A percentile compares a stretch with the other conserved stretches of the same genome.
Evolutionary conservation across 345 rosid genomes (phyloP).

Genomic region (Anastatica hierochuntica): DNA sequence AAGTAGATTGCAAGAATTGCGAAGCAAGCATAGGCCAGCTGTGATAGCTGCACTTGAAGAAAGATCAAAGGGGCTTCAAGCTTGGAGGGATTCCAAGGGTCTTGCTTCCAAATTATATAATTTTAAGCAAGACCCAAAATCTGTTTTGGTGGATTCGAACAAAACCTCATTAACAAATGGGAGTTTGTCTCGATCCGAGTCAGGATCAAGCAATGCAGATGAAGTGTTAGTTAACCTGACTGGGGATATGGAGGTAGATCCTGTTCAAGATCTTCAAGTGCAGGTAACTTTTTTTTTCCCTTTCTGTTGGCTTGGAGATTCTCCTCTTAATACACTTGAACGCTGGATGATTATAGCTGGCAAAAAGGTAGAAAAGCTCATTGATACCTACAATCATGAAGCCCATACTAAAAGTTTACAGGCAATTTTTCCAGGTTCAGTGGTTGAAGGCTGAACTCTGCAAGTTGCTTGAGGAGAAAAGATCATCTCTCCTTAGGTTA

Average conservation of each 20-base stretch:
- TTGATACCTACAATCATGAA: constrained; percentile 9
- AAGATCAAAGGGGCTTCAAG: constrained; percentile 90
- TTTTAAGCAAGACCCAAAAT: constrained; percentile 73
- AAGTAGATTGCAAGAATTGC: constrained; percentile 60
- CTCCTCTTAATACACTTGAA: constrained; percentile 2
- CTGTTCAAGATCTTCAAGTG: constrained; percentile 76
- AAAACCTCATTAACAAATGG: constrained; percentile 43
- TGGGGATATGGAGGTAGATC: constrained; percentile 62
- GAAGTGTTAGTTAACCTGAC: constrained; percentile 60
- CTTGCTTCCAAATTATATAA: constrained; percentile 85
- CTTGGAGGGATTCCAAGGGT: constrained; percentile 81
- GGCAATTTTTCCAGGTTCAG: constrained; percentile 49
- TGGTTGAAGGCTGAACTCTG: constrained; percentile 94
- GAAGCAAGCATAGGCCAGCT: constrained; percentile 80
- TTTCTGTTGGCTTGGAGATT: constrained; percentile 11
- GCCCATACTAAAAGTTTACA: constrained; percentile 1
- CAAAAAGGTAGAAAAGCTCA: not conserved
- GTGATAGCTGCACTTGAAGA: constrained; percentile 78
- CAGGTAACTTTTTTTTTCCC: constrained; percentile 43
- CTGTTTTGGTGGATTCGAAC: constrained; percentile 46
- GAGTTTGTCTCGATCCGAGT: constrained; percentile 58
- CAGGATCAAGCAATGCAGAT: constrained; percentile 69
- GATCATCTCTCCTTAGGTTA: constrained; percentile 91
- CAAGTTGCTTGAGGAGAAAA: constrained; percentile 90
- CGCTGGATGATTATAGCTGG: not conserved